phyloP scores from a whole-genome alignment of 2,329 filamentous ascomycete species.

The Periconia sp. region DNA sequence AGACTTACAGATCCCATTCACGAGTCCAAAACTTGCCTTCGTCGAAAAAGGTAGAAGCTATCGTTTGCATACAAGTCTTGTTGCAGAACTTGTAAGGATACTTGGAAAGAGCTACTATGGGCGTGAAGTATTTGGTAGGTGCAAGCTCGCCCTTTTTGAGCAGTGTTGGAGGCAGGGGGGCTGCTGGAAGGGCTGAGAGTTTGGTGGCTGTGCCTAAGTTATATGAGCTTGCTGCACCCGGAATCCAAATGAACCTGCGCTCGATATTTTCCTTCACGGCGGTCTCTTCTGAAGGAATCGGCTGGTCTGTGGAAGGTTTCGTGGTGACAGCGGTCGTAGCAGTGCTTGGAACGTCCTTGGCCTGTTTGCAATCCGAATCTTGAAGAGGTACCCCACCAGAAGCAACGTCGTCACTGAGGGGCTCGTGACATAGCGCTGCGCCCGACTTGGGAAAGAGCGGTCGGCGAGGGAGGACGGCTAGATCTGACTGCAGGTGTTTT shows the following conservation, averaged over 20 bases:
- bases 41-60: slow-evolving; percentile 63
- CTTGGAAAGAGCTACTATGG: slow-evolving; percentile 56
- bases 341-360: not conserved
- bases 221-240: slow-evolving; percentile 28
- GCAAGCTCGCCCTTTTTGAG: slow-evolving; percentile 41
- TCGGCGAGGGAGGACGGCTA: slow-evolving; percentile 33
- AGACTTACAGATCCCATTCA: slow-evolving; percentile 77
- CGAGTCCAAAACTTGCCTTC: slow-evolving; percentile 63
- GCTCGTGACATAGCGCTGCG: slow-evolving; percentile 2
- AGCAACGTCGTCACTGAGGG: slow-evolving; percentile 18
- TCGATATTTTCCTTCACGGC: slow-evolving; percentile 16
- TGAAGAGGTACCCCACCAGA: slow-evolving; percentile 29
- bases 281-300: not conserved
- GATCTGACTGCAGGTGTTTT: slow-evolving; percentile 23
- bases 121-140: slow-evolving; percentile 45
- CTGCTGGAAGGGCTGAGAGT: slow-evolving; percentile 7
- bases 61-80: slow-evolving; percentile 52
- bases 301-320: not conserved
- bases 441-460: slow-evolving; percentile 1
- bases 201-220: slow-evolving; percentile 21
- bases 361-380: slow-evolving; percentile 16
- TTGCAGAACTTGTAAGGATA: slow-evolving; percentile 68
- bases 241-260: slow-evolving; percentile 26
- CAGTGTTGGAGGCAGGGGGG: slow-evolving; percentile 18
- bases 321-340: not conserved